Base-by-base conservation (phyloP, 805 yeast species). In the Candida sphagnicola region DNA sequence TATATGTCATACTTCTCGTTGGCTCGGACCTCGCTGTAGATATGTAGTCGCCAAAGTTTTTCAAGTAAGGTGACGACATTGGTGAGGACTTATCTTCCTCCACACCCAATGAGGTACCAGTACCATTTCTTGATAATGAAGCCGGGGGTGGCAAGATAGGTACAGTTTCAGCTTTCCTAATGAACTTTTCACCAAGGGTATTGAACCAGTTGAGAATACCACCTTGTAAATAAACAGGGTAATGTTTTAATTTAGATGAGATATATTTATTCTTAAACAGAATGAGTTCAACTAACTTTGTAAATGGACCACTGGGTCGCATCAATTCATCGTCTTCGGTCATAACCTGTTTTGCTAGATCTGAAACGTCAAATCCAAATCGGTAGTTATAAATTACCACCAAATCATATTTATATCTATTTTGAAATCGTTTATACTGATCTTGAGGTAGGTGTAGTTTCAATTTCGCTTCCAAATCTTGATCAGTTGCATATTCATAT, bases 381-480 rank as follows among this genome's bases (percentile, higher is more conserved):
- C 58, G 50, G 24, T 66, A 59, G 54, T 85, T 86, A 51, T 87
- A 80, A 1, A 85, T 48, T 2, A 90, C 80, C 1, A 91, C 67
- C 31, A 79, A 61, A 35, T 82, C 86, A 53, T 74, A 88, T 10
- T 53, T 47, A 40, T 68, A 59, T 46, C 96, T 62, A 3, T 64
- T 57, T 16, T 62, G 56, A 49, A 89, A 89, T 35, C 73, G 46
- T 1, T 50, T 54, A 36, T 72, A 72, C 50, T 87, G 93, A 3
- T 56, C 55, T 11, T 67, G 68, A 2, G 89, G 77, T 12, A 85
- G 67, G 2, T 75, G 70, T 12, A 77, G 56, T 41, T 80, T 62
- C 8, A 91, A 72, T 34, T 75, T 62, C 31, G 68, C 72, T 48
- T 83, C 85, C n/a, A 90, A 61, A 39, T 83, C 91, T n/a, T 56